These are phyloP conservation scores for Phalaenopsis equestris DNA, from an alignment of 106 monocot species.

Conservation along the genomic window DNA sequence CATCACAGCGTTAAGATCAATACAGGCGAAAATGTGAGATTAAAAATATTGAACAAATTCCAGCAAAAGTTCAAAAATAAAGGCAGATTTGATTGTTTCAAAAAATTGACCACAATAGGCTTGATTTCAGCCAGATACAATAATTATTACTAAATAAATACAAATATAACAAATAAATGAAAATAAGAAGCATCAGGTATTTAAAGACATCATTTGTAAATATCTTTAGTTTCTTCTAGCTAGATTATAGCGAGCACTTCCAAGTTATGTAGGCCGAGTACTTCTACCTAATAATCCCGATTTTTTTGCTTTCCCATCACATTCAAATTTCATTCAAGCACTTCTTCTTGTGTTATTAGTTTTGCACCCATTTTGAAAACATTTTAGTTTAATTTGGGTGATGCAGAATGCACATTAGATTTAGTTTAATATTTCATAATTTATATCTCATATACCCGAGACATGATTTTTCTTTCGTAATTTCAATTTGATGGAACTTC, in stretches of 20 bases:
- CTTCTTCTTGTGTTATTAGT: neutral
- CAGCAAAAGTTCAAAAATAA: neutral
- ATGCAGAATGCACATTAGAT: too few species aligned
- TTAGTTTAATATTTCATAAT: too few species aligned
- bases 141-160: neutral
- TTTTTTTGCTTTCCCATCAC: neutral
- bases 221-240: neutral
- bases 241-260: neutral
- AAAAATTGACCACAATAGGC: neutral
- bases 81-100: neutral
- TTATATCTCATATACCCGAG: too few species aligned
- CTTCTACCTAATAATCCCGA: too few species aligned
- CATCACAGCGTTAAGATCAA: neutral
- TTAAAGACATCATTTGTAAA: slow-evolving; percentile 1
- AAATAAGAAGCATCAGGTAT: neutral
- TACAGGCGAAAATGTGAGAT: neutral
- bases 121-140: neutral
- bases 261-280: too few species aligned
- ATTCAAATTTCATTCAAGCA: neutral
- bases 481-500: too few species aligned
- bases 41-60: neutral
- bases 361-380: neutral
- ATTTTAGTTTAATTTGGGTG: too few species aligned
- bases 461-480: too few species aligned
- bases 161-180: neutral